Percentiles rank a stretch among this genome's conserved stretches.
These are phyloP conservation scores for Chrysoporthe austroafricana DNA, from an alignment of 2,329 filamentous ascomycete genomes.

Conservation along the genomic window DNA sequence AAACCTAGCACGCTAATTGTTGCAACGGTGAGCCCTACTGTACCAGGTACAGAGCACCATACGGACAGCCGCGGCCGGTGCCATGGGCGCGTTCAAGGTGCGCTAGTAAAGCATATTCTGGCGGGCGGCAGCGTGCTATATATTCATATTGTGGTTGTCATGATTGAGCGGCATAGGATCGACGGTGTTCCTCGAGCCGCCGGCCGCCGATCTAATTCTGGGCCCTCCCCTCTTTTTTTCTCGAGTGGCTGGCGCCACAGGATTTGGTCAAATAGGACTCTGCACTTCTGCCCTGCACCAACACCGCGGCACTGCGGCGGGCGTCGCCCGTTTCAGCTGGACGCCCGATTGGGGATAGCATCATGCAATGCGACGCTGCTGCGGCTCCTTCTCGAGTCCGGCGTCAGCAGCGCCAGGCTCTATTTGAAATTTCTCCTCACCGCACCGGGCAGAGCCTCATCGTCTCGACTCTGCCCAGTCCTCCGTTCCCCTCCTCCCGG, in stretches of 20 bases:
- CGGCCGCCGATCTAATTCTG: too few species aligned
- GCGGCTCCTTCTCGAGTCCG: conserved; percentile 14
- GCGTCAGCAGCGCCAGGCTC: neutral
- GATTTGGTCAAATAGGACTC: neutral
- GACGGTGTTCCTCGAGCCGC: too few species aligned
- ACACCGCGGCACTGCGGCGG: conserved; percentile 8
- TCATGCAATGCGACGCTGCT: conserved; percentile 25
- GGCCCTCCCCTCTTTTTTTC: neutral
- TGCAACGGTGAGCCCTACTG: too few species aligned
- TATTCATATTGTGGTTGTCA: too few species aligned
- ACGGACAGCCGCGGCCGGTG: too few species aligned
- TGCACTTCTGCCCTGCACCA: neutral
- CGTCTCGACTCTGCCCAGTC: neutral
- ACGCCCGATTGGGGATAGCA: conserved; percentile 25
- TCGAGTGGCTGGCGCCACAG: neutral
- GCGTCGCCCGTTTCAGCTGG: conserved; percentile 5
- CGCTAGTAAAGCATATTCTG: too few species aligned
- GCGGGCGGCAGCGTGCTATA: too few species aligned
- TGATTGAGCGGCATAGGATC: too few species aligned
- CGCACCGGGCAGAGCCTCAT: conserved; percentile 14
- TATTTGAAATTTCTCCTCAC: conserved; percentile 3
- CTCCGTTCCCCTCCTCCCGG: neutral
- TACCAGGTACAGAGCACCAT: too few species aligned
- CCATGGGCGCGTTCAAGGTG: too few species aligned
- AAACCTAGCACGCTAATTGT: too few species aligned